Evolutionary conservation across 495 filamentous ascomycete species (phyloP).

Genomic region (Clavariopsis aquatica): DNA sequence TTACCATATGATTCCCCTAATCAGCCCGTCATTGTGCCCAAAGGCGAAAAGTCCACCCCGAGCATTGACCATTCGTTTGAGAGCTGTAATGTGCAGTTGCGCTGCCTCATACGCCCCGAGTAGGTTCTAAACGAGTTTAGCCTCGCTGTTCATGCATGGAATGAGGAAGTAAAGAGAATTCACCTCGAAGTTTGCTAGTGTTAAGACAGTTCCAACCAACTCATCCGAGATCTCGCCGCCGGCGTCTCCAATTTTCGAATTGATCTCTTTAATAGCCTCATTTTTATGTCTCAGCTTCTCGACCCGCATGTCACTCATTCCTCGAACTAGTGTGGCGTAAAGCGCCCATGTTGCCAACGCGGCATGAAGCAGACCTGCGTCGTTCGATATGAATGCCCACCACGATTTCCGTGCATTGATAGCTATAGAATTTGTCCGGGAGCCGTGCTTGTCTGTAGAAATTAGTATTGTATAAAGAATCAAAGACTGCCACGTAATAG

Average conservation of each 20-base stretch:
- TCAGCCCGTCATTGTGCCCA: conserved; percentile 32
- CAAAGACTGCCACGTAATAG: too few species aligned
- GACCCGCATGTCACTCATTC: conserved; percentile 11
- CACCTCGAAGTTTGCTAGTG: conserved; percentile 36
- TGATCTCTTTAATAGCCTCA: conserved; percentile 34
- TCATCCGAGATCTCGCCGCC: conserved; percentile 28
- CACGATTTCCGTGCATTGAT: conserved; percentile 32
- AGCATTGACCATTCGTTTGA: conserved; percentile 33
- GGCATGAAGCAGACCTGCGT: conserved; percentile 30
- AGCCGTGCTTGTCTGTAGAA: conserved; percentile 21
- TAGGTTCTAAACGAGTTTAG: conserved; percentile 22
- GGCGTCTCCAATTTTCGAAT: conserved; percentile 21
- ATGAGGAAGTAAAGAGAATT: neutral
- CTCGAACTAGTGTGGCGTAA: conserved; percentile 22
- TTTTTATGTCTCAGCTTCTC: conserved; percentile 30
- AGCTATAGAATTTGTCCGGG: conserved; percentile 25
- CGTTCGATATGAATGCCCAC: conserved; percentile 34
- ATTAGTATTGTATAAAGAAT: neutral
- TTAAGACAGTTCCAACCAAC: conserved; percentile 27
- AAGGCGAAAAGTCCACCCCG: conserved; percentile 30
- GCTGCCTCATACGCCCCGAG: conserved; percentile 33
- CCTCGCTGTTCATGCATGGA: neutral
- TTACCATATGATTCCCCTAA: conserved; percentile 30
- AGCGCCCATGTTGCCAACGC: conserved; percentile 32
- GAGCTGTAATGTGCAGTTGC: conserved; percentile 31